phyloP scores from a whole-genome alignment of 208 protist species.

The Trypanosoma cruzi region DNA sequence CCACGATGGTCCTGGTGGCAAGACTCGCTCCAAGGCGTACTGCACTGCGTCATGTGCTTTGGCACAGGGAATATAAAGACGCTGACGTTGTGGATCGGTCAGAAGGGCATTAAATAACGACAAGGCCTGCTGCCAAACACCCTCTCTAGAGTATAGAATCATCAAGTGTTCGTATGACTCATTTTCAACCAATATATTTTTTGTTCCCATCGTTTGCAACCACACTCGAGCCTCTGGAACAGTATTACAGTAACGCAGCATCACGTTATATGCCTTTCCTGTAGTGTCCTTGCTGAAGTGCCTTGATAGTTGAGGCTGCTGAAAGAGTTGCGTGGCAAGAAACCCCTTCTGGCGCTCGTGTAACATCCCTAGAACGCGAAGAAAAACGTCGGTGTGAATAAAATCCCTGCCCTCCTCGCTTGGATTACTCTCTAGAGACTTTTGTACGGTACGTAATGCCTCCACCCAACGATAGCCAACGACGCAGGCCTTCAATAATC shows the following conservation, averaged over 20 bases:
- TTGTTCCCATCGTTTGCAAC: conserved; percentile 19
- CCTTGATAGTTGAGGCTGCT: conserved; percentile 21
- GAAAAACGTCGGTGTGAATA: conserved; percentile 11
- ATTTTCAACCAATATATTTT: conserved; percentile 45
- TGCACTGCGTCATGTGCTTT: conserved; percentile 81
- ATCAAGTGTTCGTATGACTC: conserved; percentile 61
- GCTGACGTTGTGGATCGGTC: conserved; percentile 28
- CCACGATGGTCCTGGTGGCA: conserved; percentile 50
- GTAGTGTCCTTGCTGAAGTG: conserved; percentile 23
- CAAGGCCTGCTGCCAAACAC: conserved; percentile 60
- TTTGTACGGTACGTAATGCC: conserved; percentile 38
- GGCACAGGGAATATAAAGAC: conserved; percentile 66
- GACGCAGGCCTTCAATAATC: conserved; percentile 41
- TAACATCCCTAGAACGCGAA: conserved; percentile 23
- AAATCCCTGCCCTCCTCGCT: neutral
- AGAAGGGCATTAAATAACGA: conserved; percentile 50
- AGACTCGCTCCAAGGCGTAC: conserved; percentile 72
- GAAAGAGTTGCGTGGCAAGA: conserved; percentile 17
- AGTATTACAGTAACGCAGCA: conserved; percentile 19
- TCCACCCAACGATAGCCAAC: conserved; percentile 50
- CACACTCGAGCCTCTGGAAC: conserved; percentile 18
- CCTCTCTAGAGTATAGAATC: conserved; percentile 48
- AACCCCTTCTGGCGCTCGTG: conserved; percentile 20
- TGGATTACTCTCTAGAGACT: neutral
- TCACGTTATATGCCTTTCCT: conserved; percentile 27